phyloP scores from a whole-genome alignment of 441 rosid species.

The Populus hybrid region DNA sequence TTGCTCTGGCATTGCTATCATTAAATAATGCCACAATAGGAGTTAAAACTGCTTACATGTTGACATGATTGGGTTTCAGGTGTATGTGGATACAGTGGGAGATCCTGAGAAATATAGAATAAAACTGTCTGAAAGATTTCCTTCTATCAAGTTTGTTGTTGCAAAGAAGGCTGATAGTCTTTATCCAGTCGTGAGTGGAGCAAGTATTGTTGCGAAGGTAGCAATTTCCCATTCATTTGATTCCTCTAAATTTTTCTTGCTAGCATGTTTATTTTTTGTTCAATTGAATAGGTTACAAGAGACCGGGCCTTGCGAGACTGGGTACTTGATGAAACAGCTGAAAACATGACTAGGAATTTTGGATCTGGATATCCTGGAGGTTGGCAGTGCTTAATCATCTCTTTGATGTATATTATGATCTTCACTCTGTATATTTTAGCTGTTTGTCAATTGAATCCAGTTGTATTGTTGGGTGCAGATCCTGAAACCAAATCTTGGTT shows the following conservation, averaged over 20 bases:
- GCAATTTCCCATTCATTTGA: slow-evolving; percentile 1
- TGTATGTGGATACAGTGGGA: slow-evolving; percentile 89
- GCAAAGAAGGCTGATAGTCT: slow-evolving; percentile 98
- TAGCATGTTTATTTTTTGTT: slow-evolving; percentile 13
- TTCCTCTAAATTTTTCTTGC: not conserved
- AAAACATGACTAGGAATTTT: slow-evolving; percentile 61
- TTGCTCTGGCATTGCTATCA: not conserved
- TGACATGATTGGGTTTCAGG: slow-evolving; percentile 40
- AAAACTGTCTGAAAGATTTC: slow-evolving; percentile 74
- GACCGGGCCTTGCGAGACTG: slow-evolving; percentile 83
- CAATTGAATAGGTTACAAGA: slow-evolving; percentile 68
- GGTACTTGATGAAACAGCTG: slow-evolving; percentile 76
- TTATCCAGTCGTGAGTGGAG: slow-evolving; percentile 93
- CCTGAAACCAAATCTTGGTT: slow-evolving; percentile 68
- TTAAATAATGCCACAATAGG: not conserved
- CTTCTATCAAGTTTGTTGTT: slow-evolving; percentile 81
- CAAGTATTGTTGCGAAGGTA: slow-evolving; percentile 97
- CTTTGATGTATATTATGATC: not conserved
- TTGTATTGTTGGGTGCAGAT: slow-evolving; percentile 41
- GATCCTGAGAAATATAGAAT: slow-evolving; percentile 82
- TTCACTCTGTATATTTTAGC: not conserved
- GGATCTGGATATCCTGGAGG: slow-evolving; percentile 99
- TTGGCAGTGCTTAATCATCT: slow-evolving; percentile 18
- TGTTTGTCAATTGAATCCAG: slow-evolving; percentile 12
- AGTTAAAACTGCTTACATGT: not conserved